Conservation (phyloP, 495 filamentous ascomycete species). For the Aspergillus kassunensis region DNA sequence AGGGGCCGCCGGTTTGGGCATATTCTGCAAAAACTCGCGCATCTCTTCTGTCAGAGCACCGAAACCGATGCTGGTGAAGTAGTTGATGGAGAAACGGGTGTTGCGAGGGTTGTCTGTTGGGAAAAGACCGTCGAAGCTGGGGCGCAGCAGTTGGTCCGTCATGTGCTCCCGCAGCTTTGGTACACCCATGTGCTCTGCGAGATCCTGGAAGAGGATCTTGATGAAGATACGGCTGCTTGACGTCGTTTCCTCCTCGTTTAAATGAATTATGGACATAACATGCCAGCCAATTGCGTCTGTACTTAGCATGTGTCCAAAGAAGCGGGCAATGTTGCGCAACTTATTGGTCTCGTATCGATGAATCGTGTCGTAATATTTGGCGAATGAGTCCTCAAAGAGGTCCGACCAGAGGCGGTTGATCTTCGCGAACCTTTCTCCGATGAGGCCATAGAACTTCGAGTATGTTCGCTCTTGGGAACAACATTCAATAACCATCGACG, state of each 20-base stretch:
- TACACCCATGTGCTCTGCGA: conserved; percentile 82
- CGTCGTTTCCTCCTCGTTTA: conserved; percentile 97
- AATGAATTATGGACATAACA: conserved; percentile 72
- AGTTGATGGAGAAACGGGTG: conserved; percentile 97
- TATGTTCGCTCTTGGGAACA: conserved; percentile 94
- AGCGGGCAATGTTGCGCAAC: conserved; percentile 87
- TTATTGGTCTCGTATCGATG: conserved; percentile 94
- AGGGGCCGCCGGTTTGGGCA: conserved; percentile 70
- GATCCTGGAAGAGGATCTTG: conserved; percentile 94
- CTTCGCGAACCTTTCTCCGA: conserved; percentile 92
- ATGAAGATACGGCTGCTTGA: conserved; percentile 94
- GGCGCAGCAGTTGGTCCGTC: conserved; percentile 70
- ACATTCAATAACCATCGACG: conserved; percentile 94
- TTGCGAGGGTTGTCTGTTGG: conserved; percentile 80
- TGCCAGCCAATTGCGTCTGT: conserved; percentile 92
- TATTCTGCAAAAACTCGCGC: conserved; percentile 82
- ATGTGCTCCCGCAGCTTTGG: conserved; percentile 69
- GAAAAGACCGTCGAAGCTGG: conserved; percentile 83
- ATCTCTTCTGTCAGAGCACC: conserved; percentile 91
- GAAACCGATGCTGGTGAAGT: conserved; percentile 96
- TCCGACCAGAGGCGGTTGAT: conserved; percentile 93
- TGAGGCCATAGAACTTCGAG: conserved; percentile 91
- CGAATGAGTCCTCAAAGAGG: conserved; percentile 82
- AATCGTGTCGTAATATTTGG: conserved; percentile 94
- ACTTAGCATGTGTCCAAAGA: conserved; percentile 88